Evolutionary conservation across 2,329 filamentous ascomycete species (phyloP).

Genomic region (Lasiodiplodia hormozganensis): DNA sequence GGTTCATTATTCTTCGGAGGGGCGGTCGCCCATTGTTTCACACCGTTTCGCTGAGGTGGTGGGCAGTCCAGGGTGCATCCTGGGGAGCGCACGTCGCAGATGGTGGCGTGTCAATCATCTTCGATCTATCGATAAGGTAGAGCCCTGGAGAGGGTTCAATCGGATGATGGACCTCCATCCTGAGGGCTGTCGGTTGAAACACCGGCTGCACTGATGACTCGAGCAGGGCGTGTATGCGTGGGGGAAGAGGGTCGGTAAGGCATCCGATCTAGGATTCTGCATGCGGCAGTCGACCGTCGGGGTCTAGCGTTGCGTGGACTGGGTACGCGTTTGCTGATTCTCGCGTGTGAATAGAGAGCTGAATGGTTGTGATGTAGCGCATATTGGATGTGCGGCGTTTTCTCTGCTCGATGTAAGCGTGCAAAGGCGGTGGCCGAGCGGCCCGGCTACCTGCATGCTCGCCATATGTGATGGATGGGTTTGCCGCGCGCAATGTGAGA

Average conservation of each 20-base stretch:
- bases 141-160: constrained; percentile 8
- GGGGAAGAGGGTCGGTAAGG: background rate
- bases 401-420: background rate
- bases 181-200: background rate
- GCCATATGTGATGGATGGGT: background rate
- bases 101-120: constrained; percentile 21
- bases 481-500: background rate
- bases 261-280: background rate
- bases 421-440: background rate
- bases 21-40: constrained; percentile 12
- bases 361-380: background rate
- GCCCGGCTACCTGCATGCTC: background rate
- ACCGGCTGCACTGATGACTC: constrained; percentile 9
- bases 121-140: constrained; percentile 24
- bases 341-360: background rate
- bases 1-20: background rate
- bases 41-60: background rate
- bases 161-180: background rate
- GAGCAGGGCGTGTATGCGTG: background rate
- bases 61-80: constrained; percentile 3
- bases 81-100: constrained; percentile 7
- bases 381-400: background rate
- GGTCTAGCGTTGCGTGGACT: no score
- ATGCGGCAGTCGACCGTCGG: background rate
- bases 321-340: background rate